Percentiles rank a stretch among this genome's conserved stretches.
Evolutionary conservation across 2,329 filamentous ascomycete genomes (phyloP).

Genomic region (Ilyonectria sp.): DNA sequence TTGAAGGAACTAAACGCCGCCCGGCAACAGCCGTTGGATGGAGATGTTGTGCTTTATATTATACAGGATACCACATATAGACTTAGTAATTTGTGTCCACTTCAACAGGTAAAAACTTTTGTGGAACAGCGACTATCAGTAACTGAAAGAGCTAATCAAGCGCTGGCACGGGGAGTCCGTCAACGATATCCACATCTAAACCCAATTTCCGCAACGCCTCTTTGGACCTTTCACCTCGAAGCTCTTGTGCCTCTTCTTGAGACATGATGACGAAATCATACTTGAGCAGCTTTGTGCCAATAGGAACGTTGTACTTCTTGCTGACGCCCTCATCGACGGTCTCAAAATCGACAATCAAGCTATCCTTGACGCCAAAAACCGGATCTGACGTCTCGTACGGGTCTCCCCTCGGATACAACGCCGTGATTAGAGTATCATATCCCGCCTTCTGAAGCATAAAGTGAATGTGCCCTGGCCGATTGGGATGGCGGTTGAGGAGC

Average conservation of each 20-base stretch:
- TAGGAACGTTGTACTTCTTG: constrained; percentile 21
- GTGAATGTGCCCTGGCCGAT: constrained; percentile 84
- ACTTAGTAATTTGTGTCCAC: too few relatives aligned
- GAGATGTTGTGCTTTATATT: too few relatives aligned
- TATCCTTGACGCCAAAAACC: constrained; percentile 90
- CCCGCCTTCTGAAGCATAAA: constrained; percentile 80
- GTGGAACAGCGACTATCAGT: too few relatives aligned
- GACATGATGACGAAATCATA: constrained; percentile 34
- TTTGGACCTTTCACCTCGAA: constrained; percentile 25
- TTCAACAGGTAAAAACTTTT: too few relatives aligned
- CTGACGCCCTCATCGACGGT: constrained; percentile 16
- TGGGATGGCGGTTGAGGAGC: constrained; percentile 78
- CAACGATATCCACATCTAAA: too few relatives aligned
- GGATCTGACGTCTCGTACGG: constrained; percentile 88
- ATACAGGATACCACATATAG: too few relatives aligned
- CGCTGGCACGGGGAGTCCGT: too few relatives aligned
- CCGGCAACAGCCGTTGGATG: too few relatives aligned
- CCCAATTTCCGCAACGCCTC: constrained; percentile 26
- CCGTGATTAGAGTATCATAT: constrained; percentile 51
- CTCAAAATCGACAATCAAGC: constrained; percentile 75
- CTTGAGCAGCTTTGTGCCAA: constrained; percentile 15
- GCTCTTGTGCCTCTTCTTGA: constrained; percentile 20
- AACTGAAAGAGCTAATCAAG: too few relatives aligned
- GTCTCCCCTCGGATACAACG: constrained; percentile 83
- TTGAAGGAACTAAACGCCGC: too few relatives aligned